Evolutionary conservation across 1,284 basidiomycete genomes (phyloP).

Genomic region (Cryptococcus wingfieldii): DNA sequence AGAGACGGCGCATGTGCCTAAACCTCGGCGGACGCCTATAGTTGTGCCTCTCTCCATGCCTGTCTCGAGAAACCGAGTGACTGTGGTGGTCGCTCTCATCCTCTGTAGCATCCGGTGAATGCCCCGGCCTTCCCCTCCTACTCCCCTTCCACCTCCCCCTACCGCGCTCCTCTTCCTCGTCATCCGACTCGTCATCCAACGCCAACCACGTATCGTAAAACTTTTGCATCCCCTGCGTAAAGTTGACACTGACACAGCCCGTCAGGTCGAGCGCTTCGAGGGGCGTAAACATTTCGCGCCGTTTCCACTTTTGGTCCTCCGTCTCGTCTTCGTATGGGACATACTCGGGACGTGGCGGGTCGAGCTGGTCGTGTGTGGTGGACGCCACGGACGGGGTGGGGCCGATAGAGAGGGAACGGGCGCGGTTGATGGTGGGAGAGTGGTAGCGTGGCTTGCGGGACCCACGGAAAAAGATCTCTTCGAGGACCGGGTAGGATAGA

Average conservation of each 20-base stretch:
- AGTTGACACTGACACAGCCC: slow-evolving; percentile 85
- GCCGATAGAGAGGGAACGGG: slow-evolving; percentile 28
- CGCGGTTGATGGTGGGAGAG: slow-evolving; percentile 24
- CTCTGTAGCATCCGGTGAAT: slow-evolving; percentile 22
- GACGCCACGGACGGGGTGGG: slow-evolving; percentile 16
- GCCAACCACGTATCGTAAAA: slow-evolving; percentile 71
- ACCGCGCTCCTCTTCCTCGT: slow-evolving; percentile 52
- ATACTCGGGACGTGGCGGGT: slow-evolving; percentile 38
- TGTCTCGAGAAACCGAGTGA: slow-evolving; percentile 2
- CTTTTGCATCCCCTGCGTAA: slow-evolving; percentile 74
- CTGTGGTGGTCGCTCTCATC: slow-evolving; percentile 28
- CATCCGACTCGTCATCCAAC: slow-evolving; percentile 51
- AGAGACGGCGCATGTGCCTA: slow-evolving; percentile 74
- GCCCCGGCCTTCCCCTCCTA: not conserved
- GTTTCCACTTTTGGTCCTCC: slow-evolving; percentile 65
- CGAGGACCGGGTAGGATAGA: slow-evolving; percentile 70
- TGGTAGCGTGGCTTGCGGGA: slow-evolving; percentile 30
- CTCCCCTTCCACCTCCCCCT: slow-evolving; percentile 26
- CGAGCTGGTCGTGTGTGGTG: slow-evolving; percentile 23
- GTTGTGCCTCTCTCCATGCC: not conserved
- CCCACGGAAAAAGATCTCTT: slow-evolving; percentile 81
- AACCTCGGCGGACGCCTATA: slow-evolving; percentile 55
- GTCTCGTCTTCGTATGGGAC: slow-evolving; percentile 47
- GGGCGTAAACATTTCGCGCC: slow-evolving; percentile 51
- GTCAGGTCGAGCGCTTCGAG: slow-evolving; percentile 89